Evolutionary conservation across 192 early-diverging fungal genomes (phyloP).

Genomic region (Geranomyces michiganensis): DNA sequence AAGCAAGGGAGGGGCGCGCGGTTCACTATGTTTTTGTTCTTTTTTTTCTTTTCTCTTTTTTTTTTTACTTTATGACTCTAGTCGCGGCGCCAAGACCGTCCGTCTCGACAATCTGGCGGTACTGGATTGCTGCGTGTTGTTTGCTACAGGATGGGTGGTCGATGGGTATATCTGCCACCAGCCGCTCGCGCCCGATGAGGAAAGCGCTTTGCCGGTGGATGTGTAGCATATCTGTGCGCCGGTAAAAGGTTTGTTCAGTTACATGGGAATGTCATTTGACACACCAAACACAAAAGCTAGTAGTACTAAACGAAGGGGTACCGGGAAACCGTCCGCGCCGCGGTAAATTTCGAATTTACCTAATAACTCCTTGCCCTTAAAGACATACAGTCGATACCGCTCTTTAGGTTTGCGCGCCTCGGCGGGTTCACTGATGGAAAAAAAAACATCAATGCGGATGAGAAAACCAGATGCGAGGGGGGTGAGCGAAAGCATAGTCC

Average conservation of each 20-base stretch:
- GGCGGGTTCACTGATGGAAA: conserved; percentile 72
- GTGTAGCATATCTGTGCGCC: conserved; percentile 72
- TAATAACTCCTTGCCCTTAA: conserved; percentile 87
- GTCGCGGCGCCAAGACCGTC: conserved; percentile 51
- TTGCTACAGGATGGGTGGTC: conserved; percentile 95
- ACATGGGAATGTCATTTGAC: not conserved
- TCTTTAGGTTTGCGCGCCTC: conserved; percentile 80
- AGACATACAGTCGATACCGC: conserved; percentile 88
- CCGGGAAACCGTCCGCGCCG: too few relatives aligned
- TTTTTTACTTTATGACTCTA: conserved; percentile 62
- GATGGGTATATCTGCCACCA: conserved; percentile 85
- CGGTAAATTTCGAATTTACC: conserved; percentile 49
- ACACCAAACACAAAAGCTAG: too few relatives aligned
- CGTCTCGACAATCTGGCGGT: conserved; percentile 63
- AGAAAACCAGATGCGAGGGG: too few relatives aligned
- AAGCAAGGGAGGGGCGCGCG: too few relatives aligned
- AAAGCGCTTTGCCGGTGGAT: conserved; percentile 86
- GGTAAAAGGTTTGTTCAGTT: not conserved
- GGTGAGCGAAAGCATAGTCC: not conserved
- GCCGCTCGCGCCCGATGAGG: conserved; percentile 83
- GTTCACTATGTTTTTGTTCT: too few relatives aligned
- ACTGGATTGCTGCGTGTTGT: conserved; percentile 94
- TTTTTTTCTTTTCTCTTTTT: too few relatives aligned
- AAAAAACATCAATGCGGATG: not conserved
- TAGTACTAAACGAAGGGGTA: too few relatives aligned